Evolutionary conservation across 1,139 yeast genomes (phyloP).

Genomic region (Suhomyces maxii): DNA sequence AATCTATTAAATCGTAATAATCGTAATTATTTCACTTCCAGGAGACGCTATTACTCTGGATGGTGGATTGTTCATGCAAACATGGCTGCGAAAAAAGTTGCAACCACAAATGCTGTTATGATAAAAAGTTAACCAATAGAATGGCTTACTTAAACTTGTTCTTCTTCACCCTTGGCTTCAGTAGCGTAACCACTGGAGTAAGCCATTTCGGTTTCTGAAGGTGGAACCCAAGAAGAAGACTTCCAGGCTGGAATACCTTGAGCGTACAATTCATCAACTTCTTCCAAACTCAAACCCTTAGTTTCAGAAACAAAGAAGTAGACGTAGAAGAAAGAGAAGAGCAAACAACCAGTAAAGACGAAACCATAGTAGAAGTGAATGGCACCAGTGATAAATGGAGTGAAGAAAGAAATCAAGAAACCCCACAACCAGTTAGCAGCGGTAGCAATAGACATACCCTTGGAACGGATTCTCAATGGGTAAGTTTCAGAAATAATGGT

Average conservation of each 20-base stretch:
- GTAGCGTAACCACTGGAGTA: slow-evolving; percentile 20
- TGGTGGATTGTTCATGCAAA: background rate
- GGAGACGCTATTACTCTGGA: background rate
- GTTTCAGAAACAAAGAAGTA: slow-evolving; percentile 64
- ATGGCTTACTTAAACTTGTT: slow-evolving; percentile 15
- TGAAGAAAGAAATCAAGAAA: slow-evolving; percentile 73
- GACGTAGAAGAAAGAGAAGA: slow-evolving; percentile 44
- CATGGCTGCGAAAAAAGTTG: background rate
- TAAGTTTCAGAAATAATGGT: slow-evolving; percentile 78
- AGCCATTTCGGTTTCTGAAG: slow-evolving; percentile 32
- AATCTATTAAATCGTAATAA: background rate
- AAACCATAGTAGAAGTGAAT: slow-evolving; percentile 30
- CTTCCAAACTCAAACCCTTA: slow-evolving; percentile 65
- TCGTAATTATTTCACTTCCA: background rate
- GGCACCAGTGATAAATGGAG: slow-evolving; percentile 57
- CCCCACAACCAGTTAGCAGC: slow-evolving; percentile 83
- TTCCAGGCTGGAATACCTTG: slow-evolving; percentile 50
- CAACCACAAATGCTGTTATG: too few species aligned
- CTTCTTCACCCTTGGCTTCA: slow-evolving; percentile 18
- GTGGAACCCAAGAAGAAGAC: slow-evolving; percentile 48
- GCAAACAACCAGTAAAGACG: slow-evolving; percentile 26
- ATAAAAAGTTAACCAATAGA: background rate
- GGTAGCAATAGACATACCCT: slow-evolving; percentile 74
- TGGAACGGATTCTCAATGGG: slow-evolving; percentile 77
- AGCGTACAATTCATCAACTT: slow-evolving; percentile 64